A percentile compares a stretch with the other conserved stretches of the same genome.
phyloP scores from a whole-genome alignment of 108 stramenopile species.

The Fragilaria crotonensis region DNA sequence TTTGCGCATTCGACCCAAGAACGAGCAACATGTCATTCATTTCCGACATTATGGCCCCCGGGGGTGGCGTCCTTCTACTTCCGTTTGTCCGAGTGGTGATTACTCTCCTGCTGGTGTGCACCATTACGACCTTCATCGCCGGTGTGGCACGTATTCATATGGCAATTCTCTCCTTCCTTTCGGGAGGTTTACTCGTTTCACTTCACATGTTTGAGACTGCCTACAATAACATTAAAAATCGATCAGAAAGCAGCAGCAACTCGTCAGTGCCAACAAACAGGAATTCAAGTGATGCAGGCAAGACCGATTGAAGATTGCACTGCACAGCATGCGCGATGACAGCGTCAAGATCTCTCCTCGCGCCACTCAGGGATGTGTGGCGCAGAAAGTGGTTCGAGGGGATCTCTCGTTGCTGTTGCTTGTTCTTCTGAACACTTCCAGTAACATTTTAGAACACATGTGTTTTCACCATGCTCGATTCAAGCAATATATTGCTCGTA shows the following conservation, averaged over 20 bases:
- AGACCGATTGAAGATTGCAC: slow-evolving; percentile 56
- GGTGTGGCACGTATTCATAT: slow-evolving; percentile 83
- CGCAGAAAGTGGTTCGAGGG: too few relatives aligned
- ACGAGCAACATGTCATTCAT: slow-evolving; percentile 34
- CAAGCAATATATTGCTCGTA: too few relatives aligned
- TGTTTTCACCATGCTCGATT: too few relatives aligned
- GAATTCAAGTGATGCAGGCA: slow-evolving; percentile 13
- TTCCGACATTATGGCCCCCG: slow-evolving; percentile 66
- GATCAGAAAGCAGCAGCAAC: neutral
- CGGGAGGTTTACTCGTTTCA: slow-evolving; percentile 58
- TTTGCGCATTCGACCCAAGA: too few relatives aligned
- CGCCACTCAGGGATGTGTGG: too few relatives aligned
- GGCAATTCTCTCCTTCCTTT: slow-evolving; percentile 66
- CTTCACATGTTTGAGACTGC: slow-evolving; percentile 72
- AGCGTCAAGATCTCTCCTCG: too few relatives aligned
- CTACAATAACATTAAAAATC: slow-evolving; percentile 70
- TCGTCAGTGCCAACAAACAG: slow-evolving; percentile 5
- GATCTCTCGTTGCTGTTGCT: too few relatives aligned
- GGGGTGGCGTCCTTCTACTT: slow-evolving; percentile 77
- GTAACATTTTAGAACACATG: too few relatives aligned
- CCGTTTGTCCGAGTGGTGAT: slow-evolving; percentile 78
- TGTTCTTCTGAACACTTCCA: too few relatives aligned
- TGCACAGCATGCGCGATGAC: too few relatives aligned
- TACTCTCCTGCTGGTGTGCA: slow-evolving; percentile 47
- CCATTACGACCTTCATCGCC: slow-evolving; percentile 36